Percentiles rank a stretch among this genome's conserved stretches.
Evolutionary conservation across 768 basidiomycete species (phyloP).

Genomic region (Rhodotorula taiwanensis): DNA sequence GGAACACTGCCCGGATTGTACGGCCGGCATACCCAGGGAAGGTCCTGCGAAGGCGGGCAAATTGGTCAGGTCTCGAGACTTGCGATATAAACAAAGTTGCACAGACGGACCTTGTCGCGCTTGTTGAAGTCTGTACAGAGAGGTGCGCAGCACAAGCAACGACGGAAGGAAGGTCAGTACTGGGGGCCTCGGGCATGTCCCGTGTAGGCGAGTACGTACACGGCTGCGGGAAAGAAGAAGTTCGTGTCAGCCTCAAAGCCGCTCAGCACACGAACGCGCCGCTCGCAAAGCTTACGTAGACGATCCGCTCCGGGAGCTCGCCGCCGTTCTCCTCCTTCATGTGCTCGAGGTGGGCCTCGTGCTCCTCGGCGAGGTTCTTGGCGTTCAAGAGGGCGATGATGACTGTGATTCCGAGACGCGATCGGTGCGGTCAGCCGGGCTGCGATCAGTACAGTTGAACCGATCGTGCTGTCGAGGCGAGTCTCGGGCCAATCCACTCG

Average conservation of each 20-base stretch:
- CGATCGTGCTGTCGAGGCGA: too few species aligned
- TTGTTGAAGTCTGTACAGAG: slow-evolving; percentile 29
- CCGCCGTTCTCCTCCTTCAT: slow-evolving; percentile 40
- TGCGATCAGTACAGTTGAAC: too few species aligned
- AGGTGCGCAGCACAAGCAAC: too few species aligned
- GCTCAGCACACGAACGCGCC: too few species aligned
- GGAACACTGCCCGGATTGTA: not conserved
- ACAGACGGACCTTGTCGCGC: slow-evolving; percentile 28
- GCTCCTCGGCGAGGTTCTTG: slow-evolving; percentile 34
- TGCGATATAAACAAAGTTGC: too few species aligned
- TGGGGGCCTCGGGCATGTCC: too few species aligned
- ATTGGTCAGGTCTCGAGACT: slow-evolving; percentile 1
- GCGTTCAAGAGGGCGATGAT: slow-evolving; percentile 35
- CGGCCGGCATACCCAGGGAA: not conserved
- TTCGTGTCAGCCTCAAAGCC: too few species aligned
- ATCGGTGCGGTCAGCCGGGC: not conserved
- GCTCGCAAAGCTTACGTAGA: slow-evolving; percentile 36
- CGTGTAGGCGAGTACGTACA: too few species aligned
- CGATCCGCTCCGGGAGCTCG: slow-evolving; percentile 36
- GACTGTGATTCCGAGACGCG: slow-evolving; percentile 8
- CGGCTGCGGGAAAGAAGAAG: not conserved
- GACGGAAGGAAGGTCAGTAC: too few species aligned
- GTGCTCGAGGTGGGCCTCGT: slow-evolving; percentile 38
- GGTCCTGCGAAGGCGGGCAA: slow-evolving; percentile 2
- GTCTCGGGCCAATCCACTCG: too few species aligned